These are phyloP conservation scores for Santalum album DNA, from an alignment of 164 flowering plant species.

Conservation along the genomic window DNA sequence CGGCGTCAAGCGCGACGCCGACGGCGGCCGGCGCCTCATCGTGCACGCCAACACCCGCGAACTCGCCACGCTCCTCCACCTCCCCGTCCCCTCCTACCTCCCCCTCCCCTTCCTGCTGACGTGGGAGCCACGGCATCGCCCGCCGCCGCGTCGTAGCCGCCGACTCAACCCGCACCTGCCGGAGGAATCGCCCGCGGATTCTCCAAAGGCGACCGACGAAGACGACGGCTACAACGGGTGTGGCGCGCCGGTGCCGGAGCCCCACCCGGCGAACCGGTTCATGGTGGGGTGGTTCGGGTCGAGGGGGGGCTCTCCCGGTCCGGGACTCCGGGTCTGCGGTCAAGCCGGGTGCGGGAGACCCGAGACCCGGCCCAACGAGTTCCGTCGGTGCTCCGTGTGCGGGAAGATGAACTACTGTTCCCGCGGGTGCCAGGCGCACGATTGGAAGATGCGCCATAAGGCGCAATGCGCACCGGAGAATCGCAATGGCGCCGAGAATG, in stretches of 20 bases:
- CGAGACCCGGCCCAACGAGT: slow-evolving; percentile 42
- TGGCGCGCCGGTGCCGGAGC: slow-evolving; percentile 24
- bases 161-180: too few relatives aligned
- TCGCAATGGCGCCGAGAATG: not conserved
- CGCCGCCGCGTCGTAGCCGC: not conserved
- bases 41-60: slow-evolving; percentile 63
- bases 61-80: slow-evolving; percentile 19
- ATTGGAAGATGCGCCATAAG: slow-evolving; percentile 46
- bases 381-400: slow-evolving; percentile 42
- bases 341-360: slow-evolving; percentile 39
- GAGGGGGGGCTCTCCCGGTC: not conserved
- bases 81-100: not conserved
- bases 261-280: slow-evolving; percentile 32
- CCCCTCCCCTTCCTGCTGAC: not conserved
- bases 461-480: slow-evolving; percentile 20
- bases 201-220: too few relatives aligned
- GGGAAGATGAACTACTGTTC: slow-evolving; percentile 40
- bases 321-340: slow-evolving; percentile 32
- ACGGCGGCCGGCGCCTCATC: slow-evolving; percentile 54
- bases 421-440: slow-evolving; percentile 41
- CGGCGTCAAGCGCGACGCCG: slow-evolving; percentile 48
- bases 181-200: too few relatives aligned
- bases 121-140: not conserved
- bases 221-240: slow-evolving; percentile 36
- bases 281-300: slow-evolving; percentile 31